phyloP scores from a whole-genome alignment of 495 filamentous ascomycete genomes.

The Astrocystis sublimbata region DNA sequence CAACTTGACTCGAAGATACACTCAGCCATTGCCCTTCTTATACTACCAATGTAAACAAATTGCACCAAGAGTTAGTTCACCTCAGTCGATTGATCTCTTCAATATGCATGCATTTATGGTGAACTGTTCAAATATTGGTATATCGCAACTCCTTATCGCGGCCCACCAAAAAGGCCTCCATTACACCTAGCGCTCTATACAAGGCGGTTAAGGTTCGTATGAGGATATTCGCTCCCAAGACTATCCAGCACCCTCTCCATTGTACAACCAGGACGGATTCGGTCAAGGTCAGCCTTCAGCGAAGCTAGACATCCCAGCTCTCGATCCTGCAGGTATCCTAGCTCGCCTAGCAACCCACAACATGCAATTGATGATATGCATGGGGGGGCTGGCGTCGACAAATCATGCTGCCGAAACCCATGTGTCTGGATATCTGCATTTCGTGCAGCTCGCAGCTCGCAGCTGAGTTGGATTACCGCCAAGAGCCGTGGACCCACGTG shows the following conservation, averaged over 20 bases:
- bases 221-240: neutral
- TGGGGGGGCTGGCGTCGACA: neutral
- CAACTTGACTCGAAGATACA: no score
- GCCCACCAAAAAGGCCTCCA: neutral
- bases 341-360: neutral
- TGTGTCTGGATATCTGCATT: neutral
- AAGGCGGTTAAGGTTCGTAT: neutral
- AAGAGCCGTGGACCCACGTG: slow-evolving; percentile 6
- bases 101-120: neutral
- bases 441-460: neutral
- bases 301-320: neutral
- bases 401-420: neutral
- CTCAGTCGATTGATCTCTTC: no score
- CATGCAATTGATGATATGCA: neutral
- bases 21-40: no score
- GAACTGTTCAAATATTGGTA: neutral
- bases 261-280: neutral
- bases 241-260: neutral
- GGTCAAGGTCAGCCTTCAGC: neutral
- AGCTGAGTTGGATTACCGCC: neutral
- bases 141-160: neutral
- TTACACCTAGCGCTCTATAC: no score
- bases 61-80: no score
- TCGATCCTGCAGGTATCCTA: slow-evolving; percentile 13
- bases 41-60: no score